Conservation (phyloP, 176 grass and related monocot species). For the Themeda triandra region DNA sequence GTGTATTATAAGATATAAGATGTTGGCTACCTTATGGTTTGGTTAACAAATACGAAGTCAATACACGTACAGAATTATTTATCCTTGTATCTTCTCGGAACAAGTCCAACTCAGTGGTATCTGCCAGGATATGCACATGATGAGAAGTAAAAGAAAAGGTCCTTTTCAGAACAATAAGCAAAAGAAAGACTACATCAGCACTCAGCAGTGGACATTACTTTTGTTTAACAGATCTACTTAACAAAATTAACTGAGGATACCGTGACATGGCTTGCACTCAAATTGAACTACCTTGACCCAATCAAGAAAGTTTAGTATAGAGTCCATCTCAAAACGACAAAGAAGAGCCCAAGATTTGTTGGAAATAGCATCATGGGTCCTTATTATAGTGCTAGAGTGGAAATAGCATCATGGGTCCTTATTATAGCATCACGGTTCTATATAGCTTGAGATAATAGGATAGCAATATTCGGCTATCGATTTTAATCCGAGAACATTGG, state of each 20-base stretch:
- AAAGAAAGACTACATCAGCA: neutral
- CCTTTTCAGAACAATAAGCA: neutral
- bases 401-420: neutral
- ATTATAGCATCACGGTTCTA: too few species aligned
- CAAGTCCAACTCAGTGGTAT: neutral
- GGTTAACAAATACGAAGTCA: neutral
- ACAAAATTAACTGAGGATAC: neutral
- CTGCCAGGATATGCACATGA: neutral
- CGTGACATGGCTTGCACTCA: conserved; percentile 8
- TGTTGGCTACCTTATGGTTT: neutral
- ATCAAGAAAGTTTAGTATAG: neutral
- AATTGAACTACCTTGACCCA: neutral
- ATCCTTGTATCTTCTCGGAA: conserved; percentile 34
- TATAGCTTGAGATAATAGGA: neutral
- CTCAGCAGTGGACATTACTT: neutral
- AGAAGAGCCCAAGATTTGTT: neutral
- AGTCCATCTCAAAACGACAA: neutral
- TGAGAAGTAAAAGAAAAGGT: neutral
- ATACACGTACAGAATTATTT: conserved; percentile 18
- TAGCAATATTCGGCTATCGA: too few species aligned
- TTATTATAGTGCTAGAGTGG: neutral
- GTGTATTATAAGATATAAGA: neutral
- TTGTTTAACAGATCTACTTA: neutral
- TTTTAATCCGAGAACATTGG: neutral
- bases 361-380: neutral